Evolutionary conservation across 495 filamentous ascomycete genomes (phyloP).

Genomic region (Thermochaetoides thermophila): DNA sequence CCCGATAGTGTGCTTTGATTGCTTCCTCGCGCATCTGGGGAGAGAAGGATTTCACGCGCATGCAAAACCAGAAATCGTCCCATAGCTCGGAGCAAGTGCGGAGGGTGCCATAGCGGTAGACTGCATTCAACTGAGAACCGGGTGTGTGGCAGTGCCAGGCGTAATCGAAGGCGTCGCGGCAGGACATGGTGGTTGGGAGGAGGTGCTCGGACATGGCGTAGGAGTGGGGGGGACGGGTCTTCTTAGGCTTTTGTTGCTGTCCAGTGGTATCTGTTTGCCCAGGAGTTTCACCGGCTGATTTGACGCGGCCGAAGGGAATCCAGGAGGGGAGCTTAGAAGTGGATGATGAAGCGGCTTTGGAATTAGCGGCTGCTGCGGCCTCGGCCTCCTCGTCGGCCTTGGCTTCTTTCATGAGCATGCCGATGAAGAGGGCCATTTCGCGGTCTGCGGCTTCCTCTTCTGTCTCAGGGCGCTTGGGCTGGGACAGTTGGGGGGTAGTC

Average conservation of each 20-base stretch:
- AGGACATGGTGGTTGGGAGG: conserved; percentile 72
- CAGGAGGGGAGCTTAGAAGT: conserved; percentile 5
- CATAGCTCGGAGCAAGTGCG: conserved; percentile 65
- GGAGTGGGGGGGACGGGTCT: conserved; percentile 11
- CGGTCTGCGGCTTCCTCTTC: conserved; percentile 16
- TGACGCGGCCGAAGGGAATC: conserved; percentile 8
- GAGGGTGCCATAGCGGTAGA: conserved; percentile 73
- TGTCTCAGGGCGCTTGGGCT: conserved; percentile 3
- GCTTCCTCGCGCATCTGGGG: conserved; percentile 36
- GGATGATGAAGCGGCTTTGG: neutral
- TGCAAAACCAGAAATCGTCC: conserved; percentile 91
- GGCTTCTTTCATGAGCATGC: conserved; percentile 21
- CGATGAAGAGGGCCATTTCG: conserved; percentile 29
- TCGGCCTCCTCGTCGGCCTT: conserved; percentile 1
- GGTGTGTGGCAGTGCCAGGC: conserved; percentile 93
- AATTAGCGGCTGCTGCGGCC: conserved; percentile 1
- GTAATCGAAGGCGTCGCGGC: conserved; percentile 76
- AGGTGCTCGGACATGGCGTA: conserved; percentile 38
- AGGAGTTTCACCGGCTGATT: conserved; percentile 1
- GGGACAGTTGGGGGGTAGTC: conserved; percentile 4
- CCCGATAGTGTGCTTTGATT: conserved; percentile 53
- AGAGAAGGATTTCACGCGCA: conserved; percentile 51
- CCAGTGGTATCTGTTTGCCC: conserved; percentile 9
- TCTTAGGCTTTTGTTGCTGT: conserved; percentile 3
- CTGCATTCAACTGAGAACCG: conserved; percentile 62